Percentiles rank a stretch among this genome's conserved stretches.
Conservation (phyloP, 2,329 filamentous ascomycete species). For the Ascochyta clinopodiicola region DNA sequence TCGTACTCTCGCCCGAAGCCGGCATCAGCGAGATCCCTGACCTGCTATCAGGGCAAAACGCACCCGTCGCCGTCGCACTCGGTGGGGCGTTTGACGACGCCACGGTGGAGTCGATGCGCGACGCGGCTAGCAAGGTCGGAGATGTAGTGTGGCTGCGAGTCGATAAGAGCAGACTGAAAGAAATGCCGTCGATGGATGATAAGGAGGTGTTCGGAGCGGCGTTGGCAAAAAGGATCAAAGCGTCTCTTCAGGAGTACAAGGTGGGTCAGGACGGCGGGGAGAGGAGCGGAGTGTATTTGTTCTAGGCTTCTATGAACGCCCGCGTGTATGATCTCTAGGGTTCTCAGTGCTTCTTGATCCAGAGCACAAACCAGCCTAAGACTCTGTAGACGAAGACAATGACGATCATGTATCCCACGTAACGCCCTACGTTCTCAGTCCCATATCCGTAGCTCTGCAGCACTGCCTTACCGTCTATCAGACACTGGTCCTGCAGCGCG, state of each 20-base stretch:
- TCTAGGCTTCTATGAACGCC: too few species aligned
- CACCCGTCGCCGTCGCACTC: slow-evolving; percentile 6
- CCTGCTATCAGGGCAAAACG: slow-evolving; percentile 9
- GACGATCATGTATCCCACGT: slow-evolving; percentile 77
- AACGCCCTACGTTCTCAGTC: slow-evolving; percentile 67
- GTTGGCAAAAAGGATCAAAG: slow-evolving; percentile 12
- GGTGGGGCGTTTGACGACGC: slow-evolving; percentile 18
- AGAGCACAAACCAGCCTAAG: slow-evolving; percentile 70
- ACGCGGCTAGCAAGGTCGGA: slow-evolving; percentile 7
- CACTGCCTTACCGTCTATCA: slow-evolving; percentile 74
- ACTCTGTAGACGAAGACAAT: slow-evolving; percentile 78
- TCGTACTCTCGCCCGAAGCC: slow-evolving; percentile 17
- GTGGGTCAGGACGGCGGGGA: slow-evolving; percentile 8
- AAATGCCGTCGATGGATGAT: slow-evolving; percentile 14
- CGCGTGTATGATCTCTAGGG: too few species aligned
- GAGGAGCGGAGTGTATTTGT: background rate
- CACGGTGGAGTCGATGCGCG: slow-evolving; percentile 2
- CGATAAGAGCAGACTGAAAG: background rate
- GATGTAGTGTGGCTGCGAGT: slow-evolving; percentile 17
- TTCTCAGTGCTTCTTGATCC: slow-evolving; percentile 40
- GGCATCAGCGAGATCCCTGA: slow-evolving; percentile 16
- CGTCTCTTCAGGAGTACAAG: slow-evolving; percentile 7
- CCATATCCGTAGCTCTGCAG: slow-evolving; percentile 73
- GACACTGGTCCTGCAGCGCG: slow-evolving; percentile 67
- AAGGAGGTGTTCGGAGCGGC: slow-evolving; percentile 15